These are phyloP conservation scores for Apiospora aurea DNA, from an alignment of 2,329 filamentous ascomycete species.

Conservation along the genomic window DNA sequence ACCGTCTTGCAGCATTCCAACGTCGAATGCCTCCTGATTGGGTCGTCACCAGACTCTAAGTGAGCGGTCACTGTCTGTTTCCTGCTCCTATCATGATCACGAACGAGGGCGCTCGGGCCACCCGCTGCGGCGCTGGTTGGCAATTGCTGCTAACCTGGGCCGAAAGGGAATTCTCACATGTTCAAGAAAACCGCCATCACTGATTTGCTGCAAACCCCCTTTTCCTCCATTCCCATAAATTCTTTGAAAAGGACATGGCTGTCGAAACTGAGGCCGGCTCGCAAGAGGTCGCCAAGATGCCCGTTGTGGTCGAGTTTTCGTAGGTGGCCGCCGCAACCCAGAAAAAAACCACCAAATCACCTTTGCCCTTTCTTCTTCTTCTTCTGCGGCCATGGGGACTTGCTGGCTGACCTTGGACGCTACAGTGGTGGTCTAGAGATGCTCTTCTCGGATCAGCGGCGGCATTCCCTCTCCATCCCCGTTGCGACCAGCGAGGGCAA, in stretches of 20 bases:
- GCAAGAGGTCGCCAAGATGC: constrained; percentile 39
- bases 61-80: background rate
- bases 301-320: constrained; percentile 67
- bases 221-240: background rate
- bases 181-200: constrained; percentile 1
- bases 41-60: background rate
- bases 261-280: constrained; percentile 16
- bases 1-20: background rate
- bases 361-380: constrained; percentile 23
- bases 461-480: constrained; percentile 75
- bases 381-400: background rate
- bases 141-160: background rate
- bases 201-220: background rate
- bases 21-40: background rate
- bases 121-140: background rate
- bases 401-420: background rate
- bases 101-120: constrained; percentile 2
- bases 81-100: background rate
- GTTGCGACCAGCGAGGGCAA: constrained; percentile 63
- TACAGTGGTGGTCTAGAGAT: constrained; percentile 89
- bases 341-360: background rate
- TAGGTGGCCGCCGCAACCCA: constrained; percentile 46
- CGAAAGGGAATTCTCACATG: constrained; percentile 2
- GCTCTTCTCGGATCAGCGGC: constrained; percentile 85
- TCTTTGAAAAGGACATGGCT: background rate